Evolutionary conservation across 805 yeast genomes (phyloP).

Genomic region (Sporopachydermia lactativora): DNA sequence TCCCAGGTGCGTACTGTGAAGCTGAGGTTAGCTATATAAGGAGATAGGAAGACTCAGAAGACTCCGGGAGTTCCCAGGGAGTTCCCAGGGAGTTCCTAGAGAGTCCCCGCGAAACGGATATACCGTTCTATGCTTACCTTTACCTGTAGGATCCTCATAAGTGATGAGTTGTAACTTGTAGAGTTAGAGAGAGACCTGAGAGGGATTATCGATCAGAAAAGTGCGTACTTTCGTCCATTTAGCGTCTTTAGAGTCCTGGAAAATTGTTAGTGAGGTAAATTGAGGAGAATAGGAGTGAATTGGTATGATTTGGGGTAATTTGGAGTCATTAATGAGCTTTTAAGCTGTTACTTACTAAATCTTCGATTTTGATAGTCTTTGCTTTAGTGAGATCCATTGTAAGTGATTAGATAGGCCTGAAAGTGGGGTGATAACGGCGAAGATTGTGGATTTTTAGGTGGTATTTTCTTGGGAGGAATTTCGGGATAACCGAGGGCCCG

Average conservation of each 20-base stretch:
- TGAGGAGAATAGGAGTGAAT: slow-evolving; percentile 8
- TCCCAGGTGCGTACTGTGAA: slow-evolving; percentile 70
- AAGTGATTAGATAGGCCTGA: no score
- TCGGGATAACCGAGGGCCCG: no score
- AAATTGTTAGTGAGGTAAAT: slow-evolving; percentile 4
- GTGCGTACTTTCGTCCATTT: slow-evolving; percentile 42
- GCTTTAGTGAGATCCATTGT: slow-evolving; percentile 11
- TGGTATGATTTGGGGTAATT: not conserved
- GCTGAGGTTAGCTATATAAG: no score
- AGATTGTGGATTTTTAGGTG: no score
- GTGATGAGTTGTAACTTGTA: slow-evolving; percentile 40
- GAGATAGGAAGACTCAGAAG: no score
- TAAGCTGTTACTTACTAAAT: slow-evolving; percentile 8
- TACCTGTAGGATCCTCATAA: slow-evolving; percentile 63
- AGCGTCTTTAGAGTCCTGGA: slow-evolving; percentile 30
- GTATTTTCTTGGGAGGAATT: no score
- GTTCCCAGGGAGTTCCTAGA: no score
- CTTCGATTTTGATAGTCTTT: slow-evolving; percentile 13
- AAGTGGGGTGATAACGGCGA: no score
- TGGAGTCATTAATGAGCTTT: not conserved
- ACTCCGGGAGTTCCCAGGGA: no score
- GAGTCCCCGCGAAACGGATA: not conserved
- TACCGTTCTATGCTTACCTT: slow-evolving; percentile 8
- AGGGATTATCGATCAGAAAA: no score
- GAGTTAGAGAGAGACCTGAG: no score